A percentile compares a stretch with the other conserved stretches of the same genome.
These are phyloP conservation scores for Arabidopsis suecica DNA, from an alignment of 345 rosid species.

Conservation along the genomic window DNA sequence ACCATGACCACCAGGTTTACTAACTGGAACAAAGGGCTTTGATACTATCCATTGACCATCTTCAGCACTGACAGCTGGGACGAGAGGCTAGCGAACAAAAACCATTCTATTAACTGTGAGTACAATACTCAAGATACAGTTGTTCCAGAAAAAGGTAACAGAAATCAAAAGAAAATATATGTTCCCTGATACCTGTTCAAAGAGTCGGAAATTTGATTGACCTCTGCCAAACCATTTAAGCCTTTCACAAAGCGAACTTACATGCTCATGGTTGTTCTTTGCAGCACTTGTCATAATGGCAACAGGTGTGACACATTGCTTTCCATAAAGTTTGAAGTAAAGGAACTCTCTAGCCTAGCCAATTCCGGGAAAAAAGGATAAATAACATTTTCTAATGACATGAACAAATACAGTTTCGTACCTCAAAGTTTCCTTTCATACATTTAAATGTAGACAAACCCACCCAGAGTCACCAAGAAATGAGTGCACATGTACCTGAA, in stretches of 20 bases:
- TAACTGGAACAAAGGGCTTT: slow-evolving; percentile 78
- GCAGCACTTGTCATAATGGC: slow-evolving; percentile 98
- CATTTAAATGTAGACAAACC: slow-evolving; percentile 30
- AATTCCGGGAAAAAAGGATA: slow-evolving; percentile 14
- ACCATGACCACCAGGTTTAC: slow-evolving; percentile 98
- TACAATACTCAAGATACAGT: not conserved
- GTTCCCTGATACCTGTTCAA: slow-evolving; percentile 71
- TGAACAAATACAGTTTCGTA: not conserved
- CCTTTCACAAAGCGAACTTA: slow-evolving; percentile 74
- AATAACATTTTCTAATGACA: slow-evolving; percentile 11
- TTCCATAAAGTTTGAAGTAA: slow-evolving; percentile 83
- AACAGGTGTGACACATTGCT: slow-evolving; percentile 86
- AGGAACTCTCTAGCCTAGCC: slow-evolving; percentile 86
- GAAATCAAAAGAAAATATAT: not conserved
- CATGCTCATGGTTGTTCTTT: slow-evolving; percentile 81
- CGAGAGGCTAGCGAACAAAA: slow-evolving; percentile 73
- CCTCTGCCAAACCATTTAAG: slow-evolving; percentile 95
- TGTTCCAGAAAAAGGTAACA: slow-evolving; percentile 1
- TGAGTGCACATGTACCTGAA: slow-evolving; percentile 64
- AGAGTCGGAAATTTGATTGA: slow-evolving; percentile 78
- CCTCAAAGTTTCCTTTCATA: not conserved
- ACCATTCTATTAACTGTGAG: slow-evolving; percentile 23
- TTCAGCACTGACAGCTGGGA: slow-evolving; percentile 80
- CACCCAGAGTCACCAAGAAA: slow-evolving; percentile 21
- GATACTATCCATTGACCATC: slow-evolving; percentile 86